Evolutionary conservation across 176 grass and related monocot genomes (phyloP).

Genomic region (barley (Hordeum vulgare)): DNA sequence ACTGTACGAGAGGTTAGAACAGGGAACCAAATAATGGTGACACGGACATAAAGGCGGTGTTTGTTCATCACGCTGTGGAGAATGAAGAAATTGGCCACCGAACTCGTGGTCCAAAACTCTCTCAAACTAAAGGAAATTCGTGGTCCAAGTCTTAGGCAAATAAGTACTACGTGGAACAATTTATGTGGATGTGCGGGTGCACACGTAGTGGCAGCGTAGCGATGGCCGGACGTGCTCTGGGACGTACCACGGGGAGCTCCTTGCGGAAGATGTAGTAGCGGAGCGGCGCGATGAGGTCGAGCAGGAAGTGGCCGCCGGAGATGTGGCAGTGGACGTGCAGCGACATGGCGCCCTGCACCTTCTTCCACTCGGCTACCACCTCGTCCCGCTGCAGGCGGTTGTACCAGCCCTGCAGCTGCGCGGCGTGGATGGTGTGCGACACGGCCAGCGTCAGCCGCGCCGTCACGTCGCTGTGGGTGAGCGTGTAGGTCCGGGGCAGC

Average conservation of each 20-base stretch:
- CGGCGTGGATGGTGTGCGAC: constrained; percentile 70
- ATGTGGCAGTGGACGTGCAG: constrained; percentile 99
- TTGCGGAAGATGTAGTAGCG: constrained; percentile 92
- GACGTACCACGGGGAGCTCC: constrained; percentile 85
- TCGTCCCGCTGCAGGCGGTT: constrained; percentile 90
- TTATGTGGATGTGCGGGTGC: no score
- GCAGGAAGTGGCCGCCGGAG: constrained; percentile 92
- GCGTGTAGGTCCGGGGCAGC: constrained; percentile 78
- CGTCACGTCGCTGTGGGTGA: constrained; percentile 97
- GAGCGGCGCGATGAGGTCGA: constrained; percentile 84
- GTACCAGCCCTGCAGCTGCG: constrained; percentile 98
- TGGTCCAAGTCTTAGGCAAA: background rate
- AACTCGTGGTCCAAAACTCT: background rate
- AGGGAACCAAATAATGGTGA: background rate
- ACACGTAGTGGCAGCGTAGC: background rate
- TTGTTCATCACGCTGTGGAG: background rate
- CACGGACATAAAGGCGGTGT: background rate
- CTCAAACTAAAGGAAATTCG: background rate
- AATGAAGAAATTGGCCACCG: background rate
- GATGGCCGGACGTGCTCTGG: background rate
- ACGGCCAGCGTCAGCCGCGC: constrained; percentile 77
- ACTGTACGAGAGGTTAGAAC: background rate
- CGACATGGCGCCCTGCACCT: constrained; percentile 74
- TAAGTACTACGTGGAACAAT: constrained; percentile 55
- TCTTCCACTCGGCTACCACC: constrained; percentile 97